Conservation (phyloP, 805 yeast species). For the Saccharomycopsis amapae region DNA sequence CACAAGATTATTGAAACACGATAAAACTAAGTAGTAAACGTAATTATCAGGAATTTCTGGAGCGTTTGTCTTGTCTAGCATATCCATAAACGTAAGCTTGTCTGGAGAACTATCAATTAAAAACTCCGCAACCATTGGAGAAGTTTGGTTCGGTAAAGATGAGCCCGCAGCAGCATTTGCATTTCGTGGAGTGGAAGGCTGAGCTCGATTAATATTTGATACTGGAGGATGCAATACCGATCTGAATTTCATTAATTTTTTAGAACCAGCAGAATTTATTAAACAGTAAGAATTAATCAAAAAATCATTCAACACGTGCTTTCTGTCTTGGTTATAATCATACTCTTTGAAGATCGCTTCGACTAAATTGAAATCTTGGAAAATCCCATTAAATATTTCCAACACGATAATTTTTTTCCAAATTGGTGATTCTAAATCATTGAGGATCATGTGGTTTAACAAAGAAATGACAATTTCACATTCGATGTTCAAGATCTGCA, state of each 20-base stretch:
- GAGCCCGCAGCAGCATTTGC: neutral
- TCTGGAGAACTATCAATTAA: conserved; percentile 30
- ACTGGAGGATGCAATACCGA: conserved; percentile 30
- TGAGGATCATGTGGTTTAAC: conserved; percentile 62
- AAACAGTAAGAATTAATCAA: conserved; percentile 37
- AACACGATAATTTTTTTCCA: conserved; percentile 75
- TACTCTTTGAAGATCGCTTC: conserved; percentile 50
- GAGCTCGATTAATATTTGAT: conserved; percentile 6
- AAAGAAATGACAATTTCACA: conserved; percentile 74
- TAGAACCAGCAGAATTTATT: conserved; percentile 27
- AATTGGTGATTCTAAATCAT: conserved; percentile 43
- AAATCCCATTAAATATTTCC: conserved; percentile 61
- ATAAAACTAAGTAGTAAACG: conserved; percentile 47
- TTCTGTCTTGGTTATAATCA: conserved; percentile 51
- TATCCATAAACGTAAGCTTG: conserved; percentile 58
- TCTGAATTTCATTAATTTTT: conserved; percentile 31
- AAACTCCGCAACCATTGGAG: conserved; percentile 3
- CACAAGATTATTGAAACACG: conserved; percentile 45
- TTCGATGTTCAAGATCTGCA: conserved; percentile 61
- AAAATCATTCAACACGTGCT: conserved; percentile 53
- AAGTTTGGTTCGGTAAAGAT: neutral
- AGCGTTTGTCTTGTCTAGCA: conserved; percentile 73
- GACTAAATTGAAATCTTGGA: conserved; percentile 48
- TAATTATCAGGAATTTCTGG: conserved; percentile 64
- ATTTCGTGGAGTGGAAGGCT: neutral